phyloP scores from a whole-genome alignment of 2,329 filamentous ascomycete species.

The Clarireedia hainanense region DNA sequence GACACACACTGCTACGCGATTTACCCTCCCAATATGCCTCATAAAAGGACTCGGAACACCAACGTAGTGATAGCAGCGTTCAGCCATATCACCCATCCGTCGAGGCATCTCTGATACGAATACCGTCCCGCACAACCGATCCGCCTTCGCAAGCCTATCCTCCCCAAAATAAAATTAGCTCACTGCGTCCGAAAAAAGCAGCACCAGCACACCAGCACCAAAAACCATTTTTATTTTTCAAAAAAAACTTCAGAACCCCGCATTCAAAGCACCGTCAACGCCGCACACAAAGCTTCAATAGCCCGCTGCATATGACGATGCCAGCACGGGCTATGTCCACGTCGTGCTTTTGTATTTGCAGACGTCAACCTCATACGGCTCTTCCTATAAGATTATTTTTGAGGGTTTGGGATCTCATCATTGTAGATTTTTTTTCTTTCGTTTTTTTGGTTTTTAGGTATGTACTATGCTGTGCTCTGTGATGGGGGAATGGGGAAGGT shows the following conservation, averaged over 20 bases:
- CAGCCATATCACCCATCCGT: too few relatives aligned
- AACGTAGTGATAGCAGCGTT: too few relatives aligned
- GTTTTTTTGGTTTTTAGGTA: background rate
- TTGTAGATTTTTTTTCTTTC: slow-evolving; percentile 11
- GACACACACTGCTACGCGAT: too few relatives aligned
- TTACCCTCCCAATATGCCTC: too few relatives aligned
- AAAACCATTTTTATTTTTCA: background rate
- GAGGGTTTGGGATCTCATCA: slow-evolving; percentile 27
- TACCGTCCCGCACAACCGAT: too few relatives aligned
- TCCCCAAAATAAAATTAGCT: background rate
- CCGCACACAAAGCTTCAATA: slow-evolving; percentile 7
- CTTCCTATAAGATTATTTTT: slow-evolving; percentile 26
- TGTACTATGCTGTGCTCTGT: background rate
- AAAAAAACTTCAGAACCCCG: slow-evolving; percentile 21
- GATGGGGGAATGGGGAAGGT: background rate
- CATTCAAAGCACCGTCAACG: slow-evolving; percentile 26
- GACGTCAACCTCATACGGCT: slow-evolving; percentile 25
- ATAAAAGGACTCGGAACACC: too few relatives aligned
- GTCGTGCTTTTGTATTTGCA: slow-evolving; percentile 7
- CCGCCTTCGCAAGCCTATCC: too few relatives aligned
- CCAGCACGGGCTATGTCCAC: slow-evolving; percentile 12
- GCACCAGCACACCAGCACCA: background rate
- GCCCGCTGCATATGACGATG: slow-evolving; percentile 27
- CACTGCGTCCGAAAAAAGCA: background rate
- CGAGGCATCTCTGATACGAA: too few relatives aligned